These are phyloP conservation scores for Yamadazyma atlantica DNA, from an alignment of 1,139 yeast genomes.

Conservation along the genomic window DNA sequence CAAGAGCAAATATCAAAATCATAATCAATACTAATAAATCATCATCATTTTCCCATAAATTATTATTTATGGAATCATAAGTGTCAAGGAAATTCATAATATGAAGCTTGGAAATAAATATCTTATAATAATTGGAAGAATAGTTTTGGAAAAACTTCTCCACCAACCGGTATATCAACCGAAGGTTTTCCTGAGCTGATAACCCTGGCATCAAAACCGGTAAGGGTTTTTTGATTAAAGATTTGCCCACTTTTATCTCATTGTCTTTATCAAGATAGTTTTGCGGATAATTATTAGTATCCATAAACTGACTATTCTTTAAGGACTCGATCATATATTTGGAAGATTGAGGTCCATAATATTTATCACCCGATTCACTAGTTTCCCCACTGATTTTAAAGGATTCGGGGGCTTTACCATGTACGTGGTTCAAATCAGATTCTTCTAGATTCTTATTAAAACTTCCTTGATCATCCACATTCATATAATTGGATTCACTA, in stretches of 20 bases:
- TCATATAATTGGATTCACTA: slow-evolving; percentile 11
- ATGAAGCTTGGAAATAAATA: slow-evolving; percentile 29
- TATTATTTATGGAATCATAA: slow-evolving; percentile 29
- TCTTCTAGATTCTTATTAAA: not conserved
- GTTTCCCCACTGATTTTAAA: slow-evolving; percentile 22
- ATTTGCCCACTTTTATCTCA: slow-evolving; percentile 11
- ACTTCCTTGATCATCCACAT: not conserved
- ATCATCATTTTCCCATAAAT: slow-evolving; percentile 52
- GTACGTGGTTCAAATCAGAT: not conserved
- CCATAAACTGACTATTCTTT: slow-evolving; percentile 18
- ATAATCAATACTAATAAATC: slow-evolving; percentile 47
- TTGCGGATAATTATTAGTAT: slow-evolving; percentile 11
- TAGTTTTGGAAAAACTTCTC: slow-evolving; percentile 30
- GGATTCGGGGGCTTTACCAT: slow-evolving; percentile 1
- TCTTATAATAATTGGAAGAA: slow-evolving; percentile 28
- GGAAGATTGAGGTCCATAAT: slow-evolving; percentile 53
- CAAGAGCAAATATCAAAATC: slow-evolving; percentile 41
- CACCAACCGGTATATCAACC: slow-evolving; percentile 28
- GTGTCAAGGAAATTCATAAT: slow-evolving; percentile 29
- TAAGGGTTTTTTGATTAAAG: slow-evolving; percentile 27
- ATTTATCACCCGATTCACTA: slow-evolving; percentile 36
- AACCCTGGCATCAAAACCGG: slow-evolving; percentile 27
- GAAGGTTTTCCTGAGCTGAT: slow-evolving; percentile 25
- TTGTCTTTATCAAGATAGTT: slow-evolving; percentile 16
- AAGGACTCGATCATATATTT: slow-evolving; percentile 42